Percentiles rank a stretch among this genome's conserved stretches.
phyloP scores from a whole-genome alignment of 768 basidiomycete genomes.

The Rossbeevera mucosa region DNA sequence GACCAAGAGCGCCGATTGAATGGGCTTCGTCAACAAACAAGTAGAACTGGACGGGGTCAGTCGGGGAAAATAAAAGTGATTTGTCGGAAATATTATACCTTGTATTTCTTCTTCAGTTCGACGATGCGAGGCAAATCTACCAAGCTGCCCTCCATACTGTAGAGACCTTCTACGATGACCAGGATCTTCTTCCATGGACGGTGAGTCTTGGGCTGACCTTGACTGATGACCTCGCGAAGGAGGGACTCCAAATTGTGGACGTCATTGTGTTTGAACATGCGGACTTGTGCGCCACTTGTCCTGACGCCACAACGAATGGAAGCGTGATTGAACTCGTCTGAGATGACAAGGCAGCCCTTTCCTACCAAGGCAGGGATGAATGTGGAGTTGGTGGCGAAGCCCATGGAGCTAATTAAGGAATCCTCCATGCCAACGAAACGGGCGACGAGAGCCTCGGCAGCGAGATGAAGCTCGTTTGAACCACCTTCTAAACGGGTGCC shows the following conservation, averaged over 20 bases:
- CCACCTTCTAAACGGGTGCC: constrained; percentile 82
- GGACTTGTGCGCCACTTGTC: constrained; percentile 80
- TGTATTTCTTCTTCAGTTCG: constrained; percentile 90
- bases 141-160: constrained; percentile 98
- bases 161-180: constrained; percentile 90
- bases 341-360: constrained; percentile 92
- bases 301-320: constrained; percentile 92
- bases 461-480: constrained; percentile 77
- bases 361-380: constrained; percentile 85
- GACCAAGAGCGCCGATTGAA: constrained; percentile 93
- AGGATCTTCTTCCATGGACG: constrained; percentile 99
- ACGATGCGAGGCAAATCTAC: constrained; percentile 78
- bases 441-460: constrained; percentile 82
- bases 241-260: constrained; percentile 77
- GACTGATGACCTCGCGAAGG: constrained; percentile 87
- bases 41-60: constrained; percentile 64
- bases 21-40: constrained; percentile 96
- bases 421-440: constrained; percentile 89
- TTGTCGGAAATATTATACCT: constrained; percentile 47
- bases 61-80: background rate
- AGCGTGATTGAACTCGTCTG: constrained; percentile 95
- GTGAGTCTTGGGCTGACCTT: constrained; percentile 96
- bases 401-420: constrained; percentile 88
- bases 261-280: constrained; percentile 97
- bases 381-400: constrained; percentile 94